Percentiles rank a stretch among this genome's conserved stretches.
Evolutionary conservation across 192 early-diverging fungal genomes (phyloP).

Genomic region (Mortierella hygrophila): DNA sequence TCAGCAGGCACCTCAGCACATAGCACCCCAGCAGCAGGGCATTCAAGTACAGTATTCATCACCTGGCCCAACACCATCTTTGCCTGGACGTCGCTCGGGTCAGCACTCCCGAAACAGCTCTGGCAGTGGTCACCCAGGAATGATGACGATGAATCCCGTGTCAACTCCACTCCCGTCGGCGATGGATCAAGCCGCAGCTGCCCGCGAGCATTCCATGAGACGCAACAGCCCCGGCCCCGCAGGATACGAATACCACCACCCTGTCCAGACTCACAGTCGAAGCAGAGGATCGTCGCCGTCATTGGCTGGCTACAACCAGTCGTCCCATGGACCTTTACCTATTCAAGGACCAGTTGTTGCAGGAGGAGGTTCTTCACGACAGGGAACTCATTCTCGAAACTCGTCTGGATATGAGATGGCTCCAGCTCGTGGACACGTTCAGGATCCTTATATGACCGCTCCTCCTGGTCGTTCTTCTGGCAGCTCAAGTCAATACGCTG

Average conservation of each 20-base stretch:
- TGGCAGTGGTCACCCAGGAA: constrained; percentile 9
- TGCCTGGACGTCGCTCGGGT: constrained; percentile 18
- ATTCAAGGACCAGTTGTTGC: constrained; percentile 10
- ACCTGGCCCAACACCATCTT: background rate
- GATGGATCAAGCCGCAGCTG: constrained; percentile 1
- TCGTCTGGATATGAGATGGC: constrained; percentile 24
- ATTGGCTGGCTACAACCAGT: constrained; percentile 16
- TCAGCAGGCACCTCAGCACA: background rate
- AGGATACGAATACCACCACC: constrained; percentile 13
- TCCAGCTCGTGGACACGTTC: background rate
- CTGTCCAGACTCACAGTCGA: background rate
- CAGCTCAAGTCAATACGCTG: background rate
- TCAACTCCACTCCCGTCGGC: background rate
- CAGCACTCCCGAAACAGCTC: constrained; percentile 39
- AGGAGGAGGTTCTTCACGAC: background rate
- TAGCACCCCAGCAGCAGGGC: constrained; percentile 13
- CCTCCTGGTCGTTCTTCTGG: constrained; percentile 2
- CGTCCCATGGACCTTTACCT: constrained; percentile 26
- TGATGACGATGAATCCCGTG: constrained; percentile 41
- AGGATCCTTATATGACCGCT: constrained; percentile 9
- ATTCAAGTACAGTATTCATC: constrained; percentile 1
- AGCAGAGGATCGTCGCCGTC: constrained; percentile 32
- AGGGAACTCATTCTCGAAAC: constrained; percentile 27
- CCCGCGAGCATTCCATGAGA: constrained; percentile 9
- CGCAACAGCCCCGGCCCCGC: constrained; percentile 18